These are phyloP conservation scores for Cercospora nicotianae DNA, from an alignment of 2,329 filamentous ascomycete species.

Conservation along the genomic window DNA sequence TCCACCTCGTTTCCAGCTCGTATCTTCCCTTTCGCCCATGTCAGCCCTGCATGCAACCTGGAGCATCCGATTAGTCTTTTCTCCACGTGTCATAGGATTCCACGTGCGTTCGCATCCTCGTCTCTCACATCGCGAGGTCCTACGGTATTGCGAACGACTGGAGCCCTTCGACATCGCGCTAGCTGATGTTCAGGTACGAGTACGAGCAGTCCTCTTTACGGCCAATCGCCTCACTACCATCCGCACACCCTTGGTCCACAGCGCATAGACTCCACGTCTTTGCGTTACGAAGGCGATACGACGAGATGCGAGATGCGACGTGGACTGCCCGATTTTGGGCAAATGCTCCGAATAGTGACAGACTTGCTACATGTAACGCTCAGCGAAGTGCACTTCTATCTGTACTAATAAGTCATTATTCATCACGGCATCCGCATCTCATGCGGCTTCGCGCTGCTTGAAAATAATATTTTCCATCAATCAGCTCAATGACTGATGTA, in stretches of 20 bases:
- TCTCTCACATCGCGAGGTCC: neutral
- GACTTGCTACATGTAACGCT: neutral
- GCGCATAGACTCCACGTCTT: neutral
- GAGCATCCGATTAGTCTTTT: neutral
- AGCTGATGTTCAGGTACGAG: conserved; percentile 10
- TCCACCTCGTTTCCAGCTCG: conserved; percentile 7
- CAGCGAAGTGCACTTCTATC: neutral
- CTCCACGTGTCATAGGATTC: neutral
- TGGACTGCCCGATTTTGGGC: neutral
- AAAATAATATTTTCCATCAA: neutral
- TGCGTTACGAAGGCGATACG: neutral
- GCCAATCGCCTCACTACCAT: neutral
- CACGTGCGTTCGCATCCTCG: conserved; percentile 1
- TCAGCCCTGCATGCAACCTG: neutral
- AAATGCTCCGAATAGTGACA: neutral
- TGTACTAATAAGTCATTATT: neutral
- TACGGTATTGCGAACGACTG: neutral
- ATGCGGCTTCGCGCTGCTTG: neutral
- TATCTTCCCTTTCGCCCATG: neutral
- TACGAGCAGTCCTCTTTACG: neutral
- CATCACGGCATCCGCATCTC: neutral
- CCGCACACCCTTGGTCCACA: neutral
- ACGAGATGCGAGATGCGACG: neutral
- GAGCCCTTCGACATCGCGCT: neutral
- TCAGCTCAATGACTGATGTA: conserved; percentile 80